Evolutionary conservation across 2,329 filamentous ascomycete species (phyloP).

Genomic region (Penicillium sp.): DNA sequence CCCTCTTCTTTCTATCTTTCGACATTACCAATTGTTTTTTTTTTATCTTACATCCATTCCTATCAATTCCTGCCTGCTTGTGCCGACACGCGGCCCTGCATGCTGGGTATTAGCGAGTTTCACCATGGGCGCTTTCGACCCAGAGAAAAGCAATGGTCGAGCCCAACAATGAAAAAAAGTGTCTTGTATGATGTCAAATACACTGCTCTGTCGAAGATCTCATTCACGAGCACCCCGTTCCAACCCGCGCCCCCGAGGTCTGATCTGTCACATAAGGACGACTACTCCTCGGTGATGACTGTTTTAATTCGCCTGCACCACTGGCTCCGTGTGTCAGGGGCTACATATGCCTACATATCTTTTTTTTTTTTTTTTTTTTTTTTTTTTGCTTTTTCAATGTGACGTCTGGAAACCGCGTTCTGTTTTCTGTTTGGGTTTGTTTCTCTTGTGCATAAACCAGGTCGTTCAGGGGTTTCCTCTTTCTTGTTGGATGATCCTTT

Average conservation of each 20-base stretch:
- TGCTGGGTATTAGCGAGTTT: slow-evolving; percentile 33
- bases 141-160: slow-evolving; percentile 24
- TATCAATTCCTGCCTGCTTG: slow-evolving; percentile 22
- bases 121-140: slow-evolving; percentile 27
- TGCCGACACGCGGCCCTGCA: slow-evolving; percentile 14
- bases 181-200: slow-evolving; percentile 19
- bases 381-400: slow-evolving; percentile 6
- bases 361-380: not conserved
- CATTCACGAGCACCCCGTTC: too few relatives aligned
- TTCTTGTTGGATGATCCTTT: too few relatives aligned
- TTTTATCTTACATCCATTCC: slow-evolving; percentile 11
- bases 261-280: not conserved
- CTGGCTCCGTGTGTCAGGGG: not conserved
- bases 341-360: not conserved
- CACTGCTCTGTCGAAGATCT: not conserved
- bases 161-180: slow-evolving; percentile 24
- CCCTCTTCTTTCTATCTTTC: slow-evolving; percentile 17
- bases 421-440: slow-evolving; percentile 3
- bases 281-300: not conserved
- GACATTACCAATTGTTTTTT: slow-evolving; percentile 15
- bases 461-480: slow-evolving; percentile 2
- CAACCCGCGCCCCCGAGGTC: not conserved
- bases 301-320: not conserved
- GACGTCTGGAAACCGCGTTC: not conserved
- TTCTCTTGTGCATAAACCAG: slow-evolving; percentile 24